Evolutionary conservation across 495 filamentous ascomycete genomes (phyloP).

Genomic region (Hamigera avellanea): DNA sequence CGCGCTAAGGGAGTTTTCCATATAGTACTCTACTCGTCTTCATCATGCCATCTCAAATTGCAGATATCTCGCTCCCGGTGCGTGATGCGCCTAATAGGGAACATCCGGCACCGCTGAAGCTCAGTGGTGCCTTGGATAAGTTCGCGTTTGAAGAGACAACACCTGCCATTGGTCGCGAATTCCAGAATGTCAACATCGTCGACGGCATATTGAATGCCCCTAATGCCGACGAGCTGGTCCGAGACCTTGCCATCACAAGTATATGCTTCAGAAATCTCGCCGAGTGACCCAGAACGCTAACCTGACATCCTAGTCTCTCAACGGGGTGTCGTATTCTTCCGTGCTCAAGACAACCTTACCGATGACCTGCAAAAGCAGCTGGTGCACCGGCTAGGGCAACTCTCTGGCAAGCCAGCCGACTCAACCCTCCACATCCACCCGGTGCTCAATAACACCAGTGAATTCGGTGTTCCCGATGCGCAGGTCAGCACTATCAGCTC

Average conservation of each 20-base stretch:
- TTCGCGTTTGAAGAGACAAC: conserved; percentile 26
- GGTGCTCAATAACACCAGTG: conserved; percentile 24
- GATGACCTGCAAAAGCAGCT: background rate
- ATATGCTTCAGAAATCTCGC: conserved; percentile 6
- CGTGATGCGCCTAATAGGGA: too few species aligned
- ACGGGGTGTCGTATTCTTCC: conserved; percentile 65
- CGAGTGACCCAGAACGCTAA: background rate
- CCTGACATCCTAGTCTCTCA: conserved; percentile 45
- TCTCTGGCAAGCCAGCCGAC: conserved; percentile 35
- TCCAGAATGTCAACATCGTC: conserved; percentile 10
- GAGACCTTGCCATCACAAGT: conserved; percentile 50
- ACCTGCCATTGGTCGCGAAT: conserved; percentile 15
- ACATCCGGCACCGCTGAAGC: conserved; percentile 23
- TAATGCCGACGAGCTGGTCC: conserved; percentile 10
- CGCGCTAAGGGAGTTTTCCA: too few species aligned
- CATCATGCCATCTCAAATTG: too few species aligned
- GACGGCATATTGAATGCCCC: conserved; percentile 11
- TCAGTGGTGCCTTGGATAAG: conserved; percentile 39
- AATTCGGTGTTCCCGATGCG: conserved; percentile 40
- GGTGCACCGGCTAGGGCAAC: background rate
- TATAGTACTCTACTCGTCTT: too few species aligned
- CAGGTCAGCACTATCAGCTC: conserved; percentile 58
- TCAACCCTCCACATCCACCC: conserved; percentile 59
- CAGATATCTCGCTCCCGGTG: too few species aligned
- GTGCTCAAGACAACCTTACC: conserved; percentile 41